Conservation (phyloP, 257 asterid species). For the Solanum peruvianum region DNA sequence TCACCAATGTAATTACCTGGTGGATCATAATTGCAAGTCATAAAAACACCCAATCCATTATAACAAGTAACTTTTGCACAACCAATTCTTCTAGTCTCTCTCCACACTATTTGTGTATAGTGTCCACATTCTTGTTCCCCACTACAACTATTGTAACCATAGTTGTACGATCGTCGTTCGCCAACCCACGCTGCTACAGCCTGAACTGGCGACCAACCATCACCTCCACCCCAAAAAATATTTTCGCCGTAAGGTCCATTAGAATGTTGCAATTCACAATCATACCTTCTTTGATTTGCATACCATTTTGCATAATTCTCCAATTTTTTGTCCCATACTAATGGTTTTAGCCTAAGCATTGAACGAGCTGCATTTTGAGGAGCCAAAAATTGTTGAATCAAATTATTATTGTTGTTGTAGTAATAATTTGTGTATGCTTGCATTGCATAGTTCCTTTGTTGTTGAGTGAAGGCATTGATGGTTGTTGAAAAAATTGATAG, state of each 20-base stretch:
- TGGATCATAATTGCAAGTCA: conserved; percentile 44
- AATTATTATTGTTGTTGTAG: neutral
- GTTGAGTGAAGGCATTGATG: neutral
- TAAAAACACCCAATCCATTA: conserved; percentile 30
- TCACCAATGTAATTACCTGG: conserved; percentile 49
- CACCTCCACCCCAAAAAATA: conserved; percentile 42
- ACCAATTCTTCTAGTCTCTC: conserved; percentile 18
- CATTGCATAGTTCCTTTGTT: neutral
- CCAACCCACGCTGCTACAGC: conserved; percentile 35
- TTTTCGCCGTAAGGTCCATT: conserved; percentile 39
- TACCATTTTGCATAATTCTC: conserved; percentile 25
- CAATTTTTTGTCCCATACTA: conserved; percentile 25
- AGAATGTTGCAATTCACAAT: conserved; percentile 33
- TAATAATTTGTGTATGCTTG: neutral
- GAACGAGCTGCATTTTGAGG: conserved; percentile 35
- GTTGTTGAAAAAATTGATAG: neutral
- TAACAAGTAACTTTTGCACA: conserved; percentile 29
- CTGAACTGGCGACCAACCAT: conserved; percentile 27
- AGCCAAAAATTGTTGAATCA: conserved; percentile 16
- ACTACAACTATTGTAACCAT: conserved; percentile 24
- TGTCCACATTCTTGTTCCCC: conserved; percentile 38
- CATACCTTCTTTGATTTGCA: conserved; percentile 23
- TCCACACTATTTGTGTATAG: conserved; percentile 46
- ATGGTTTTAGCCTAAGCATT: conserved; percentile 8
- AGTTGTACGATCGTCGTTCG: conserved; percentile 22